Evolutionary conservation across 768 basidiomycete genomes (phyloP), one percentile per base, ranked within the genome.

Genomic region (Pleurotus platypus): DNA sequence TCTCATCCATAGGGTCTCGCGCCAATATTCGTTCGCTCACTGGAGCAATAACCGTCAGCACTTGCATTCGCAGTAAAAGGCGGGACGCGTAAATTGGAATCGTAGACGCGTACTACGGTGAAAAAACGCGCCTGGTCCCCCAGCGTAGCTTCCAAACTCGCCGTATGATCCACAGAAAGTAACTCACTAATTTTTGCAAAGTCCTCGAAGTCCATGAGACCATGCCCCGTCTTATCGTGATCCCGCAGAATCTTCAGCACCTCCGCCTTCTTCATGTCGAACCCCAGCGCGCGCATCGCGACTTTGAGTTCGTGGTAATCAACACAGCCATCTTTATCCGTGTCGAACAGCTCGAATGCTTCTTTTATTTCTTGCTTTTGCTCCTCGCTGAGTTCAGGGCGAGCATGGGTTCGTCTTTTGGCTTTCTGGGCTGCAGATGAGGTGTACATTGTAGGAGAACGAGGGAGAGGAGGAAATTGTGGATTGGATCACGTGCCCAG

Each of bases 261-360:
- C 71, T 99, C 97, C 0, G 93, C 93, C 76, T 98, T 99, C 79
- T 98, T 98, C 75, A 97, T 70, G 70, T 98, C 97, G 69, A 98
- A 98, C 1, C 97, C 97, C 58, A 99, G 75, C 1, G 97, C 97
- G 46, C 97, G 83, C 92, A 99, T 95, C 51, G 96, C 94, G 66
- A 99, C 97, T 72, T 98, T 99, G 65, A 98, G 82, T 69, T 99
- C 97, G 75, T 99, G 97, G 73, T 98, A 98, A 75, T 98, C 97
- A 57, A 98, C 79, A 51, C 82, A 86, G 35, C 92, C 92, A 67
- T 99, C 97, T 78, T 98, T 97, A 81, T 99, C 97, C 46, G 94
- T 92, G 75, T 99, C 97, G 69, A 99, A 99, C 55, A 99, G 86
- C 72, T 98, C 96, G 66, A 99, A 99, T 0, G 97, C 97, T 67